Conservation (phyloP, 768 basidiomycete genomes). For the Sistotremastrum niveocremeum region DNA sequence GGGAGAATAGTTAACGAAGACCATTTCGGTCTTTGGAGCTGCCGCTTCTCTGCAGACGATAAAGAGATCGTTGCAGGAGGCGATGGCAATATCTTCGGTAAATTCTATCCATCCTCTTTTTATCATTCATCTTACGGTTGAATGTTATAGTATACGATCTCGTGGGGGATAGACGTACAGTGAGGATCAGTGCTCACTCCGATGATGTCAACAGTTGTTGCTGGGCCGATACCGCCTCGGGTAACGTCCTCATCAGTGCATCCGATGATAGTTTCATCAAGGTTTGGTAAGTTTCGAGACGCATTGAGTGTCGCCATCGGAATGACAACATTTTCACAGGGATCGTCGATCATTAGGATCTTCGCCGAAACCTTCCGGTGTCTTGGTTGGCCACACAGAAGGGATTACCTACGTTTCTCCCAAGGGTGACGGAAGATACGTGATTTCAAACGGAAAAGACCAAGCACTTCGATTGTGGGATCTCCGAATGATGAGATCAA, state of each 20-base stretch:
- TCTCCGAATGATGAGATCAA: slow-evolving; percentile 80
- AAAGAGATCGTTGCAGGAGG: slow-evolving; percentile 93
- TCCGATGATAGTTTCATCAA: slow-evolving; percentile 93
- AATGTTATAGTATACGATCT: slow-evolving; percentile 74
- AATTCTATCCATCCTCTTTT: slow-evolving; percentile 1
- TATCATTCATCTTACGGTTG: background rate
- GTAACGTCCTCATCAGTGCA: slow-evolving; percentile 89
- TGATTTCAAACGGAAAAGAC: slow-evolving; percentile 94
- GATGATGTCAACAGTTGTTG: slow-evolving; percentile 94
- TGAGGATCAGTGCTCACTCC: slow-evolving; percentile 75
- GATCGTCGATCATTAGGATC: slow-evolving; percentile 35
- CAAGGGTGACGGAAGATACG: slow-evolving; percentile 91
- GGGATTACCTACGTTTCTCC: slow-evolving; percentile 91
- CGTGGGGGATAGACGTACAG: slow-evolving; percentile 57
- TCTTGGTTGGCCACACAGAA: slow-evolving; percentile 90
- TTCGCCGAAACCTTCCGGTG: slow-evolving; percentile 70
- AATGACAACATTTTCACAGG: slow-evolving; percentile 19
- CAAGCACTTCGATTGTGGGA: slow-evolving; percentile 89
- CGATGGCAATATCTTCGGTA: slow-evolving; percentile 66
- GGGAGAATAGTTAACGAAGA: slow-evolving; percentile 27
- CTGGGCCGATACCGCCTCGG: slow-evolving; percentile 88
- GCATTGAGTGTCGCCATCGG: background rate
- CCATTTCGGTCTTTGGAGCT: slow-evolving; percentile 76
- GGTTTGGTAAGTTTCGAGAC: slow-evolving; percentile 55
- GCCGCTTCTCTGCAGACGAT: slow-evolving; percentile 92